These are phyloP conservation scores for Globisporangium spiculum DNA, from an alignment of 352 stramenopile species.

Conservation along the genomic window DNA sequence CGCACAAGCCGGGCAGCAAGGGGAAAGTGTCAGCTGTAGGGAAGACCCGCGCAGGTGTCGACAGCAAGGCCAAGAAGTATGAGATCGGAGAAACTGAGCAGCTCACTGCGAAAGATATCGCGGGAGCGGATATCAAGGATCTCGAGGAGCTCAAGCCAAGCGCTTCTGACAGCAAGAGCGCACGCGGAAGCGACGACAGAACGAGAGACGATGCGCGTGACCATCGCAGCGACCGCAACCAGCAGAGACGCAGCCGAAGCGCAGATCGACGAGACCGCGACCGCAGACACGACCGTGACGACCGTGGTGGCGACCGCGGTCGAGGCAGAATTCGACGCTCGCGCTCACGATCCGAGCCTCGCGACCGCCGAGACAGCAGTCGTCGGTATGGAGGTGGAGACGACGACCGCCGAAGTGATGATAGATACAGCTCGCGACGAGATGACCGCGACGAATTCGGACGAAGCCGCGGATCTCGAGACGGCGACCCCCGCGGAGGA, in stretches of 20 bases:
- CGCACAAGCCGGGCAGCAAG: constrained; percentile 29
- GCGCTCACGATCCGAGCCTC: constrained; percentile 31
- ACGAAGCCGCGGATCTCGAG: constrained; percentile 10
- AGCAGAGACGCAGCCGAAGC: constrained; percentile 16
- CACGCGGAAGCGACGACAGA: not conserved
- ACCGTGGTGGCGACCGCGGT: constrained; percentile 26
- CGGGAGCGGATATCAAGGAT: constrained; percentile 30
- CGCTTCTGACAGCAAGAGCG: constrained; percentile 4
- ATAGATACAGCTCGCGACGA: constrained; percentile 22
- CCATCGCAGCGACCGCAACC: not conserved
- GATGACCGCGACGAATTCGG: constrained; percentile 32
- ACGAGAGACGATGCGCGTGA: not conserved
- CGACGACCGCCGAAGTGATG: constrained; percentile 26
- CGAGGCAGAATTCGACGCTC: constrained; percentile 30
- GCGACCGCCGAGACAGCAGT: constrained; percentile 8
- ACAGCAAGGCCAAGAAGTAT: constrained; percentile 25
- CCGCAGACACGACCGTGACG: constrained; percentile 20
- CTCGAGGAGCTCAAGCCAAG: constrained; percentile 15
- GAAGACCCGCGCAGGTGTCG: constrained; percentile 4
- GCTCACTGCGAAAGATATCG: constrained; percentile 67
- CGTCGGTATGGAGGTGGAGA: constrained; percentile 6
- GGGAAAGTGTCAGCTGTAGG: not conserved
- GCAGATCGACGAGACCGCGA: constrained; percentile 26
- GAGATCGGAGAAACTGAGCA: constrained; percentile 60
- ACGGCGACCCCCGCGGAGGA: constrained; percentile 7